A percentile compares a stretch with the other conserved stretches of the same genome.
These are phyloP conservation scores for Amphicarpaea edgeworthii DNA, from an alignment of 306 rosid species.

Conservation along the genomic window DNA sequence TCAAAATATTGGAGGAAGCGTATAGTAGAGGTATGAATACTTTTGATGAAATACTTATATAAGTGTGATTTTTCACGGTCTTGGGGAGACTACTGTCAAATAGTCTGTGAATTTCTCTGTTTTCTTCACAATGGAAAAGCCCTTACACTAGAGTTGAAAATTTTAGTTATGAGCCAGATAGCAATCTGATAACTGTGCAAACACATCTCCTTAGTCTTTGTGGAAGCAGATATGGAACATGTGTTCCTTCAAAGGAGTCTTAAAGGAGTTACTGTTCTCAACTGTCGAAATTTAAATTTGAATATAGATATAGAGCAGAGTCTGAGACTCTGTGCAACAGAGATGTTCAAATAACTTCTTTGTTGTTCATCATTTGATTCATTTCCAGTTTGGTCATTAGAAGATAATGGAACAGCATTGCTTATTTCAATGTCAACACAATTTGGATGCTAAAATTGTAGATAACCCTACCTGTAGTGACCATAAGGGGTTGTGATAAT, in stretches of 20 bases:
- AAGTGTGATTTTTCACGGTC: slow-evolving; percentile 8
- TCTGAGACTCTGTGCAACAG: too few relatives aligned
- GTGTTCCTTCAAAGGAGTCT: too few relatives aligned
- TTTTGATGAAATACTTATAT: slow-evolving; percentile 25
- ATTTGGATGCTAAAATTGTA: slow-evolving; percentile 5
- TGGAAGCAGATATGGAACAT: neutral
- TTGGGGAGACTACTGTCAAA: slow-evolving; percentile 18
- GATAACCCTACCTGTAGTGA: neutral
- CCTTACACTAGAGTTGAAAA: neutral
- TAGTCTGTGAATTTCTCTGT: slow-evolving; percentile 10
- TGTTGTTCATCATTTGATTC: neutral
- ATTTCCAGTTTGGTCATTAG: neutral
- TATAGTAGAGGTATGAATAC: slow-evolving; percentile 85
- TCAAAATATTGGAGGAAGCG: slow-evolving; percentile 85
- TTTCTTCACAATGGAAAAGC: slow-evolving; percentile 14
- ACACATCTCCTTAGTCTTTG: slow-evolving; percentile 12
- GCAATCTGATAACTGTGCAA: slow-evolving; percentile 10
- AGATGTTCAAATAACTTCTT: neutral
- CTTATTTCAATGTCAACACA: neutral
- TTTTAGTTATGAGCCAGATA: neutral
- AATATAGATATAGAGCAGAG: too few relatives aligned
- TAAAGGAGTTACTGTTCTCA: too few relatives aligned
- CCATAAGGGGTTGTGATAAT: neutral
- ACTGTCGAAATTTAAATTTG: too few relatives aligned
- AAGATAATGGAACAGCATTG: neutral